Percentiles rank a stretch among this genome's conserved stretches.
Conservation (phyloP, 257 asterid species). For the Petunia secreta region DNA sequence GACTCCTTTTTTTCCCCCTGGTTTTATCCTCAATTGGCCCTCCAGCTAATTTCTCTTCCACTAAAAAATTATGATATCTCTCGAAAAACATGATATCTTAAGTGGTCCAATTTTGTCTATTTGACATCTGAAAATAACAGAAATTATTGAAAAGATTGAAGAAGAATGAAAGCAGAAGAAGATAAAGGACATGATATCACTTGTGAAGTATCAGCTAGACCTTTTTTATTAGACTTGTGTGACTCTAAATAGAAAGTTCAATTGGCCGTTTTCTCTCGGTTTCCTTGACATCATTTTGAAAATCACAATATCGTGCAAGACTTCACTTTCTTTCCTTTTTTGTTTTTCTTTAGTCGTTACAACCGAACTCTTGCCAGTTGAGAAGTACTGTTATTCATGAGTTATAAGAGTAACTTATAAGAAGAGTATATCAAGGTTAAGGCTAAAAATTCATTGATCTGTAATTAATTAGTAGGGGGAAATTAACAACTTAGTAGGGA, state of each 20-base stretch:
- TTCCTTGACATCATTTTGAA: neutral
- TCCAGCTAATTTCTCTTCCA: conserved; percentile 20
- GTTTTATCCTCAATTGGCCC: conserved; percentile 22
- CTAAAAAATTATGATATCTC: neutral
- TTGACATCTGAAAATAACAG: conserved; percentile 1
- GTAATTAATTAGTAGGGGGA: too few species aligned
- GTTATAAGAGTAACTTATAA: neutral
- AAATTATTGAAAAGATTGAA: neutral
- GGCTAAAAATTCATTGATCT: too few species aligned
- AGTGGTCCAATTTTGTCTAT: conserved; percentile 13
- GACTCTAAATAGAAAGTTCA: neutral
- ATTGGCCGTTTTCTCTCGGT: neutral
- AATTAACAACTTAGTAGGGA: too few species aligned
- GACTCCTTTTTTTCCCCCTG: neutral
- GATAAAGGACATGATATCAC: conserved; percentile 19
- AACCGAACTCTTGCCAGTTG: neutral
- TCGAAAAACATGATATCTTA: neutral
- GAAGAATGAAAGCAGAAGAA: neutral
- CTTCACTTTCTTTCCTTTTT: neutral
- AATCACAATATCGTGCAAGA: conserved; percentile 1
- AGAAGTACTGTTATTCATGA: too few species aligned
- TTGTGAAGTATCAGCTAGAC: neutral
- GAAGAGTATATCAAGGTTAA: neutral
- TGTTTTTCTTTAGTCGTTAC: neutral
- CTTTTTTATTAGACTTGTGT: neutral